Conservation (phyloP, 306 rosid genomes). For the Comarum palustre region DNA sequence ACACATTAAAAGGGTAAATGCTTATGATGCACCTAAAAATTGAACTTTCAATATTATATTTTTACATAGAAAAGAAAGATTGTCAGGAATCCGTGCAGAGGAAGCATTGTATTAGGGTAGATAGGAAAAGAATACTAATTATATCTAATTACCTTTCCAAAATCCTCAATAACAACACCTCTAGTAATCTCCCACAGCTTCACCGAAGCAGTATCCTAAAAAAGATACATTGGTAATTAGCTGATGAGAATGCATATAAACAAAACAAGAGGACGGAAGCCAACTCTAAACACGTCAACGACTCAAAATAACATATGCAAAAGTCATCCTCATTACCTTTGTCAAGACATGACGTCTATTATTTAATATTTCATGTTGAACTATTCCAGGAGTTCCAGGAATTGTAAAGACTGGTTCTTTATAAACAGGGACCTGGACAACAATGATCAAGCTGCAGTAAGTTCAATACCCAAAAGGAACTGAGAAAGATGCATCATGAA, state of each 20-base stretch:
- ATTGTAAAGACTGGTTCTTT: conserved; percentile 75
- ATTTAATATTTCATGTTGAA: conserved; percentile 89
- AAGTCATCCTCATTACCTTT: conserved; percentile 54
- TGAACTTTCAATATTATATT: not conserved
- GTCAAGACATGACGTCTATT: conserved; percentile 94
- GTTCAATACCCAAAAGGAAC: conserved; percentile 14
- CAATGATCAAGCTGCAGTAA: conserved; percentile 24
- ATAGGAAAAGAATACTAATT: not conserved
- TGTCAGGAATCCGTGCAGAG: conserved; percentile 7
- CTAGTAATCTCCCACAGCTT: conserved; percentile 97
- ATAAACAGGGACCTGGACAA: conserved; percentile 74
- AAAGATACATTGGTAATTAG: conserved; percentile 17
- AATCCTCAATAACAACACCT: conserved; percentile 81
- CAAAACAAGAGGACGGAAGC: conserved; percentile 1
- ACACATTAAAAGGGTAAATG: conserved; percentile 29
- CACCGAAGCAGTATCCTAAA: conserved; percentile 88
- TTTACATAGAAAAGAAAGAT: conserved; percentile 13
- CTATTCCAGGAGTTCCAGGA: conserved; percentile 84
- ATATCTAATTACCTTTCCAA: conserved; percentile 63
- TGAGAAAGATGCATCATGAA: conserved; percentile 9
- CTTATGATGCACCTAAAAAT: conserved; percentile 10
- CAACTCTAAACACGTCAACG: conserved; percentile 2
- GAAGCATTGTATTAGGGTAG: conserved; percentile 21
- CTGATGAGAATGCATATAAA: conserved; percentile 15
- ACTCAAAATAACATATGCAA: conserved; percentile 18